phyloP scores from a whole-genome alignment of 2,329 filamentous ascomycete genomes.

The Plenodomus tracheiphilus region DNA sequence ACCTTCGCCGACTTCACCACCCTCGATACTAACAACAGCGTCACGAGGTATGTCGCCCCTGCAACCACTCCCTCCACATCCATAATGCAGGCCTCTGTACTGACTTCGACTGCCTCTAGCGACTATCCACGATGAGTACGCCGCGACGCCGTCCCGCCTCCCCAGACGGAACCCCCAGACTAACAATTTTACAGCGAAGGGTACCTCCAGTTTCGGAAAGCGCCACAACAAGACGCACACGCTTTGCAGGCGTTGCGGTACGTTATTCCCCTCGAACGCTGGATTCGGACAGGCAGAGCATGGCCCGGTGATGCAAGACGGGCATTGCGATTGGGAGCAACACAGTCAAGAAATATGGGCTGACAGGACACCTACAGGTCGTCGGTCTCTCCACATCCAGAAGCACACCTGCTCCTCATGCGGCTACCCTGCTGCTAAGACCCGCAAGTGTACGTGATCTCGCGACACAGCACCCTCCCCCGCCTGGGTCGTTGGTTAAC shows the following conservation, averaged over 20 bases:
- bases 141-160: conserved; percentile 31
- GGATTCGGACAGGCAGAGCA: conserved; percentile 11
- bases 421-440: conserved; percentile 97
- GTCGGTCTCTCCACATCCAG: conserved; percentile 98
- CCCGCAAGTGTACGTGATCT: conserved; percentile 87
- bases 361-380: conserved; percentile 61
- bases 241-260: conserved; percentile 97
- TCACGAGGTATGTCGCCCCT: conserved; percentile 36
- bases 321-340: conserved; percentile 3
- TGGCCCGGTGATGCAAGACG: background rate
- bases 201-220: conserved; percentile 73
- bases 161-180: conserved; percentile 40
- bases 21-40: conserved; percentile 43
- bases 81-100: background rate
- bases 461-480: conserved; percentile 4
- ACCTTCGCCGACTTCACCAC: conserved; percentile 26
- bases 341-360: conserved; percentile 30
- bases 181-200: conserved; percentile 65
- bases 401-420: conserved; percentile 97
- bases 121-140: conserved; percentile 60
- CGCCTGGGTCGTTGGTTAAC: conserved; percentile 27
- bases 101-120: background rate
- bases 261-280: conserved; percentile 52
- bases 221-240: conserved; percentile 99
- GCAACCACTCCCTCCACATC: background rate